Percentiles rank a stretch among this genome's conserved stretches.
phyloP scores from a whole-genome alignment of 257 asterid genomes.

The Ehretia macrophylla region DNA sequence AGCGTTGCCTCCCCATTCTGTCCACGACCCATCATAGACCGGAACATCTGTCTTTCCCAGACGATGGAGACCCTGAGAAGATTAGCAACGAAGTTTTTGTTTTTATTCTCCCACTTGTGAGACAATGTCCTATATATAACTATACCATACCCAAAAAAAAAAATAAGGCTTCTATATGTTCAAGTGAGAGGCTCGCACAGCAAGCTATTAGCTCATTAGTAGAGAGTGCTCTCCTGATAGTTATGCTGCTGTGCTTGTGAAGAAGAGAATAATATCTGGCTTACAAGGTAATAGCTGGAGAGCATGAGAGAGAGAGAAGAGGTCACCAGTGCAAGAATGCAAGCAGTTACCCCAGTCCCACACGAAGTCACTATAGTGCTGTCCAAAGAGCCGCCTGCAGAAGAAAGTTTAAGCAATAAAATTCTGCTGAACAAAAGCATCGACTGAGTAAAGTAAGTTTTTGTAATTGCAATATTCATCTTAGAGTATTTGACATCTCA shows the following conservation, averaged over 20 bases:
- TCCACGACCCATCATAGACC: constrained; percentile 92
- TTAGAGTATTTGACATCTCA: no score
- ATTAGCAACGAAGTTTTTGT: neutral
- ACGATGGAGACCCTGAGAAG: constrained; percentile 80
- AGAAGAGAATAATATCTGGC: no score
- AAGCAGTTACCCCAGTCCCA: constrained; percentile 98
- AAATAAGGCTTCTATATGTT: no score
- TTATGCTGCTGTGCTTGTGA: no score
- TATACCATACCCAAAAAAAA: no score
- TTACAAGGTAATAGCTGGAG: no score
- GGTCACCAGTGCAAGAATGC: constrained; percentile 80
- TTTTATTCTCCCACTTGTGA: neutral
- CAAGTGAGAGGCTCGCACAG: no score
- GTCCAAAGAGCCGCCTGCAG: constrained; percentile 71
- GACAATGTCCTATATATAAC: no score
- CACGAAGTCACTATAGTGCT: constrained; percentile 67
- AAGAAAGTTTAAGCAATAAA: constrained; percentile 2
- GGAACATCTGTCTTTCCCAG: constrained; percentile 76
- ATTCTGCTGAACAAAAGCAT: neutral
- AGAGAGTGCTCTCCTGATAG: no score
- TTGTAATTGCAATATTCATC: no score
- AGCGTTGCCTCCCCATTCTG: constrained; percentile 77
- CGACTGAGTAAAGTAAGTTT: no score
- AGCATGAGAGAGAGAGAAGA: neutral
- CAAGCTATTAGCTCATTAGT: no score